phyloP scores from a whole-genome alignment of 768 basidiomycete species.

The Kwoniella newhampshirensis region DNA sequence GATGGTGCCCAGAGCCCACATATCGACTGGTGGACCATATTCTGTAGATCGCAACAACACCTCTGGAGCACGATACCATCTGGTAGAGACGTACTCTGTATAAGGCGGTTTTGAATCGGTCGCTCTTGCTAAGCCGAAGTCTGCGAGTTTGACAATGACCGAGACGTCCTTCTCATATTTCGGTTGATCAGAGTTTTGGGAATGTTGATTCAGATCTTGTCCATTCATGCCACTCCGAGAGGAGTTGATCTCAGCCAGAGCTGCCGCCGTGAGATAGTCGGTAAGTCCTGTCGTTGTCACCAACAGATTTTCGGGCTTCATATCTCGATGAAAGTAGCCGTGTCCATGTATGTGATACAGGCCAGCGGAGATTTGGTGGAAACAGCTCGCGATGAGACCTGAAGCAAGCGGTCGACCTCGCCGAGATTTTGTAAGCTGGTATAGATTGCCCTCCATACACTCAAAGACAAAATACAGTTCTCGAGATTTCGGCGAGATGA shows the following conservation, averaged over 20 bases:
- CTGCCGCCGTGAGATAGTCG: conserved; percentile 82
- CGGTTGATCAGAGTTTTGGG: conserved; percentile 8
- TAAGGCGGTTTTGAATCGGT: conserved; percentile 86
- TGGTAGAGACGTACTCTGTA: conserved; percentile 98
- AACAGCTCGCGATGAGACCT: conserved; percentile 91
- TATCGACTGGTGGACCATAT: conserved; percentile 95
- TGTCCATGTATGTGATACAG: conserved; percentile 86
- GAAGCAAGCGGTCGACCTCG: conserved; percentile 94
- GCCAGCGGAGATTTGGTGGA: conserved; percentile 84
- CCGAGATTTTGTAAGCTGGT: conserved; percentile 96
- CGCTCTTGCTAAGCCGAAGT: conserved; percentile 94
- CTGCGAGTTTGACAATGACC: conserved; percentile 94
- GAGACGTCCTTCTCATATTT: conserved; percentile 81
- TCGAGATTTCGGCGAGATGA: conserved; percentile 90
- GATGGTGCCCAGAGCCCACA: conserved; percentile 99
- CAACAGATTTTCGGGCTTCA: conserved; percentile 99
- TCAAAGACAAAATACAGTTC: conserved; percentile 99
- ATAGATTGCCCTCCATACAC: conserved; percentile 99
- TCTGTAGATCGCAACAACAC: conserved; percentile 86
- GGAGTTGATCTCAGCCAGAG: conserved; percentile 57
- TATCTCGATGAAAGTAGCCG: conserved; percentile 98
- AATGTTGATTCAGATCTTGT: conserved; percentile 2
- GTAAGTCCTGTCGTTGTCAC: conserved; percentile 95
- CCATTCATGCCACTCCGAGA: not conserved
- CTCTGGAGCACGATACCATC: conserved; percentile 99